Evolutionary conservation across 1,284 basidiomycete genomes (phyloP).

Genomic region (Marasmius sp.): DNA sequence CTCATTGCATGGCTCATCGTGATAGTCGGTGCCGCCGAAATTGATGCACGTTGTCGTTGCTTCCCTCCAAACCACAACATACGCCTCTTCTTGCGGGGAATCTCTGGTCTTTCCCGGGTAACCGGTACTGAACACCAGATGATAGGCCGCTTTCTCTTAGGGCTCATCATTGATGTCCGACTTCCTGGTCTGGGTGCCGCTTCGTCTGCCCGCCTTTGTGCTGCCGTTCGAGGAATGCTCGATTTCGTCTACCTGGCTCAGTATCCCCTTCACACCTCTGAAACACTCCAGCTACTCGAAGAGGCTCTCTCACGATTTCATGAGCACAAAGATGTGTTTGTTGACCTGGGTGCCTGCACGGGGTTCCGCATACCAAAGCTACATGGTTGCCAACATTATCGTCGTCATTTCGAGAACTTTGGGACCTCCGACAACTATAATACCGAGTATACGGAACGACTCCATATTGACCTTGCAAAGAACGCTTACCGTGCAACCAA

Average conservation of each 20-base stretch:
- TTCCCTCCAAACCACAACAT: constrained; percentile 1
- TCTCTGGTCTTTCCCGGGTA: neutral
- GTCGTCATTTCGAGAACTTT: neutral
- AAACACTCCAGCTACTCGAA: constrained; percentile 14
- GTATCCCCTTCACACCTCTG: constrained; percentile 9
- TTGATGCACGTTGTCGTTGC: neutral
- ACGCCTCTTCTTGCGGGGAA: neutral
- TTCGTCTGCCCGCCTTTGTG: no score
- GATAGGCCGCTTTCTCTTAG: neutral
- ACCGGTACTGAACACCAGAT: neutral
- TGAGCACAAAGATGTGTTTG: neutral
- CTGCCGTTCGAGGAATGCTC: neutral
- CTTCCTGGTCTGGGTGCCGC: no score
- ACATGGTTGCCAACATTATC: neutral
- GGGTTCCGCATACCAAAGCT: neutral
- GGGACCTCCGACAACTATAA: neutral
- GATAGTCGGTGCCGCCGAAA: neutral
- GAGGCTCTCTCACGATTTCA: constrained; percentile 4
- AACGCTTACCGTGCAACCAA: neutral
- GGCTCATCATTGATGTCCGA: neutral
- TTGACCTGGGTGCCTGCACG: neutral
- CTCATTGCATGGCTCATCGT: neutral
- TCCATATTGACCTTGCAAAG: neutral
- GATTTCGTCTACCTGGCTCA: constrained; percentile 1
- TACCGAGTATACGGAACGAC: neutral